Evolutionary conservation across 2,329 filamentous ascomycete genomes (phyloP), one percentile per base, ranked within the genome.

Genomic region (Sporothrix sp.): DNA sequence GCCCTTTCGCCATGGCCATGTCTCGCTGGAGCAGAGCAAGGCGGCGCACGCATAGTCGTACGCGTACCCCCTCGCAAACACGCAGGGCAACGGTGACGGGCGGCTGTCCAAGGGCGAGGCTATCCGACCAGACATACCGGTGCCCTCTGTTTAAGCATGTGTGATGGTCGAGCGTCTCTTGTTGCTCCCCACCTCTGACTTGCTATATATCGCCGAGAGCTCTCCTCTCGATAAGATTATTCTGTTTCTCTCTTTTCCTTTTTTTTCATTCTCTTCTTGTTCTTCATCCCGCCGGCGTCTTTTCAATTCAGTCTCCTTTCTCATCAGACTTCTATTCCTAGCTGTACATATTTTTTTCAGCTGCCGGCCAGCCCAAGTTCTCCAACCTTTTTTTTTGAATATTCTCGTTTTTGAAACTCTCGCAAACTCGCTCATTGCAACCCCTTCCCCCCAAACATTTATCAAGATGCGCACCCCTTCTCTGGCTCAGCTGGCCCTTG

Each of bases 401-500:
- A 51, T 52, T 45, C 23, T 47, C 44, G 13, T 48, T 47, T 33
- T 46, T 46, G 28, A 48, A 51, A 48, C 38, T 46, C 43, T 39
- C 50, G 45, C 45, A 54, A 54, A 52, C 47, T 35, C 21, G 45
- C 52, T 53, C 52, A 51, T 11, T 36, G 23, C 38, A 16, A 16
- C 35, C 27, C 32, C 30, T 16, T 3, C 23, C 30, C 23, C 21
- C 13, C 27, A 9, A 9, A 9, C n/a, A 3, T 23, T 35, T 28
- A 18, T 45, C 3, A 63, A 56, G 4, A 64, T 63, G 63, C 59
- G 64, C 57, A 56, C 61, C 52, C 59, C 58, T 54, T 61, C 63
- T 11, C 43, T 65, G 46, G 55, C 59, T 37, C 60, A 63, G 55
- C 53, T 64, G 45, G 57, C 61, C 51, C 51, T 63, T 38, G 57